phyloP scores from a whole-genome alignment of 257 asterid genomes.

The Solanum tarapatanum region DNA sequence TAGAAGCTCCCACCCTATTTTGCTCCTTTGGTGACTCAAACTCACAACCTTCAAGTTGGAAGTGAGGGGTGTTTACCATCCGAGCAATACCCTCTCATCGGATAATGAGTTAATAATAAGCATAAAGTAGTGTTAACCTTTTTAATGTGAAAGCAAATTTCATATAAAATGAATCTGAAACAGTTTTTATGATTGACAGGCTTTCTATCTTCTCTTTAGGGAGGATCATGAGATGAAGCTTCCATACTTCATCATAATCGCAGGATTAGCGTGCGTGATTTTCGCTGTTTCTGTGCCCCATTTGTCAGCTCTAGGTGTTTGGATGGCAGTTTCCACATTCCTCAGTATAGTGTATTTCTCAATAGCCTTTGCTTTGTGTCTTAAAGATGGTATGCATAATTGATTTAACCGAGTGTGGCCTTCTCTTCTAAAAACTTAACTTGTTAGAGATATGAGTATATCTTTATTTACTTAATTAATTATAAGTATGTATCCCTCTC shows the following conservation, averaged over 20 bases:
- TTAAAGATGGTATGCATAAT: conserved; percentile 55
- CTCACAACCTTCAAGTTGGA: not conserved
- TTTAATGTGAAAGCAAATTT: not conserved
- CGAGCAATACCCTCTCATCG: no score
- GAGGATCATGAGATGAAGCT: conserved; percentile 55
- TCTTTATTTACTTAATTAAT: not conserved
- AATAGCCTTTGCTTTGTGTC: conserved; percentile 43
- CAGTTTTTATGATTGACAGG: conserved; percentile 29
- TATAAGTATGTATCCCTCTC: not conserved
- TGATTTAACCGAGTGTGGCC: not conserved
- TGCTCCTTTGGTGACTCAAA: not conserved
- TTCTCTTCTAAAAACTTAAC: not conserved
- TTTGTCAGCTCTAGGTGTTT: conserved; percentile 69
- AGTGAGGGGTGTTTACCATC: no score
- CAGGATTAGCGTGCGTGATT: conserved; percentile 57
- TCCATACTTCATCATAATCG: conserved; percentile 52
- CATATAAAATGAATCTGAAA: not conserved
- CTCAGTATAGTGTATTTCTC: conserved; percentile 63
- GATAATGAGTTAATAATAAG: not conserved
- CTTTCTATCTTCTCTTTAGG: conserved; percentile 53
- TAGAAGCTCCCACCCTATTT: not conserved
- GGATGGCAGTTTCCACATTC: conserved; percentile 68
- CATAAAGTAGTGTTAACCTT: not conserved
- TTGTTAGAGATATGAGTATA: not conserved
- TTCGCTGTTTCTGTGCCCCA: conserved; percentile 82